Evolutionary conservation across 768 basidiomycete species (phyloP).

Genomic region (Trametes cingulata): DNA sequence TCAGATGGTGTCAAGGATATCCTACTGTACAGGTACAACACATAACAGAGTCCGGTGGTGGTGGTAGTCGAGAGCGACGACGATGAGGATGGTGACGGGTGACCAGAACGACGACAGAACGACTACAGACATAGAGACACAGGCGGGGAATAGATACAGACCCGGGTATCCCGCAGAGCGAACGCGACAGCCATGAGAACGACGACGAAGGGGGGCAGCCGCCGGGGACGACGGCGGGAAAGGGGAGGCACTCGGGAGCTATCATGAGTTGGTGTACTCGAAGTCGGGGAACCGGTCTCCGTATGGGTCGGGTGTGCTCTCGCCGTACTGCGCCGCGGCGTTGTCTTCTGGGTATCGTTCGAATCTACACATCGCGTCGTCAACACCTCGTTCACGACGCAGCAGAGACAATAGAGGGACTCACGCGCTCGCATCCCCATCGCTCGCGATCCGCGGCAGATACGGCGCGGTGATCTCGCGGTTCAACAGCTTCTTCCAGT

Average conservation of each 20-base stretch:
- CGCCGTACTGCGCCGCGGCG: slow-evolving; percentile 59
- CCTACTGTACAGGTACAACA: slow-evolving; percentile 3
- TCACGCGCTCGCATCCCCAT: slow-evolving; percentile 94
- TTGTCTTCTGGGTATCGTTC: slow-evolving; percentile 80
- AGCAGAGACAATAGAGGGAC: slow-evolving; percentile 33
- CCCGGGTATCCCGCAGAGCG: background rate
- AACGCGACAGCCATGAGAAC: background rate
- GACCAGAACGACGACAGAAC: background rate
- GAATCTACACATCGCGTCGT: slow-evolving; percentile 48
- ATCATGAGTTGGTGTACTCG: slow-evolving; percentile 54
- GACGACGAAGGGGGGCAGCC: background rate
- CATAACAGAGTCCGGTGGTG: background rate
- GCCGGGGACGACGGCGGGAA: background rate
- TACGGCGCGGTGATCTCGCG: slow-evolving; percentile 96
- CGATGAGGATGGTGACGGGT: background rate
- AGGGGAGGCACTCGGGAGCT: background rate
- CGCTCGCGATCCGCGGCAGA: slow-evolving; percentile 85
- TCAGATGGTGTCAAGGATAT: background rate
- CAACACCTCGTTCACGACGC: background rate
- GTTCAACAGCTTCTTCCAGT: slow-evolving; percentile 78
- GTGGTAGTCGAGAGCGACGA: background rate
- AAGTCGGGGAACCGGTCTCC: slow-evolving; percentile 78
- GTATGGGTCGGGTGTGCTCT: slow-evolving; percentile 55
- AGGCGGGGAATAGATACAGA: background rate
- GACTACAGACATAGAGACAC: background rate